Conservation (phyloP, 1,284 basidiomycete genomes). For the Phellinidium pouzarii region DNA sequence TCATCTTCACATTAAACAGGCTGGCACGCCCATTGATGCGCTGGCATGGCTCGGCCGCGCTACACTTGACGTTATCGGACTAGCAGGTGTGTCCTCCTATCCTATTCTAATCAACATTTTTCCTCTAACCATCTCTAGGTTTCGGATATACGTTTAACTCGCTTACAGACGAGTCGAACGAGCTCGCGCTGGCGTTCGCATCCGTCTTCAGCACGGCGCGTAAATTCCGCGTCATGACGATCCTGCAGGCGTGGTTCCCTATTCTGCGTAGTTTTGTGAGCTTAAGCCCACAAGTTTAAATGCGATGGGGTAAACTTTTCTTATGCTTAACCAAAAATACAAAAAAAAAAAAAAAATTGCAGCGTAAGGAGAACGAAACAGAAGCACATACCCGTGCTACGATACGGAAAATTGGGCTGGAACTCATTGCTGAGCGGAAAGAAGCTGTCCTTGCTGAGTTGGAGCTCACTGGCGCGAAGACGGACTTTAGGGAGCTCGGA, state of each 20-base stretch:
- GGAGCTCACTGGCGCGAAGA: slow-evolving; percentile 1
- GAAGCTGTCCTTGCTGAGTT: slow-evolving; percentile 26
- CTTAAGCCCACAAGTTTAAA: no score
- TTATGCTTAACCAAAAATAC: no score
- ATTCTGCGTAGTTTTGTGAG: slow-evolving; percentile 48
- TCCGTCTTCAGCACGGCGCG: slow-evolving; percentile 46
- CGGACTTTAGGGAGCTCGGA: slow-evolving; percentile 23
- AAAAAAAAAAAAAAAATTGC: no score
- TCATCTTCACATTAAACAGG: neutral
- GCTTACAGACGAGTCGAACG: slow-evolving; percentile 39
- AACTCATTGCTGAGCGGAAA: slow-evolving; percentile 46
- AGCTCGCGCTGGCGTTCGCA: slow-evolving; percentile 50
- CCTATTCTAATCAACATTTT: neutral
- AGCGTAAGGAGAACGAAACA: slow-evolving; percentile 36
- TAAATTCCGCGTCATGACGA: slow-evolving; percentile 44
- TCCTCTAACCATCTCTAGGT: slow-evolving; percentile 24
- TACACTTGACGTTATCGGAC: slow-evolving; percentile 67
- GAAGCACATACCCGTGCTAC: slow-evolving; percentile 39
- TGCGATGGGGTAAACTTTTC: no score
- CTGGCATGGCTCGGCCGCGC: slow-evolving; percentile 55
- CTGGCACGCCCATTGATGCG: slow-evolving; percentile 41
- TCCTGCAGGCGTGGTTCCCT: slow-evolving; percentile 59
- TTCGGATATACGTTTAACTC: slow-evolving; percentile 61
- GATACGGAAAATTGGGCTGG: slow-evolving; percentile 48
- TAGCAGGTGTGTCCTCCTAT: slow-evolving; percentile 40